Evolutionary conservation across 1,284 basidiomycete species (phyloP), one percentile per base, ranked within the genome.

Genomic region (Pholiota adiposa): DNA sequence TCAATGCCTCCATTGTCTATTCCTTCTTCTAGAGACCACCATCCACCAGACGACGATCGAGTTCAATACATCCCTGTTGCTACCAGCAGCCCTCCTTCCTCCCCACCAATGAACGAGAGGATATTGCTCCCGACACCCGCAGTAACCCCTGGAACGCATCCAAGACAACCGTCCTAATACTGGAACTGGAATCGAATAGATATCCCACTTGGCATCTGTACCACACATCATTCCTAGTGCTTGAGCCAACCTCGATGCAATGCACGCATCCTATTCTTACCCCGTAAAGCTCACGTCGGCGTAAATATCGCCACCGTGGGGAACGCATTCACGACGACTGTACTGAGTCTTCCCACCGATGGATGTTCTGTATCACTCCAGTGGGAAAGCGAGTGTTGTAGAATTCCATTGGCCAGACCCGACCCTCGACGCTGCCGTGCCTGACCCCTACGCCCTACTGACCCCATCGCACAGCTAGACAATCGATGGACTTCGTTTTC

Each of bases 31-130:
- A 33, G 51, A 40, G 34, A 54, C 16, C 23, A 23, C 23, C 34
- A 21, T 21, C 44, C 36, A 11, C 53, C 48, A 29, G 29, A 25
- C 19, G 31, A 53, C n/a, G 21, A 48, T 23, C 57, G 50, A 40
- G 25, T 51, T 31, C 48, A 46, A 6, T 58, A 58, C 21, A 27
- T 38, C 29, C 38, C 56, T 48, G 61, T 67, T 41, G 51, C 56
- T 23, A 65, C 65, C 4, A 31, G 61, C 43, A 67, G 63, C 34
- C 67, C 66, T 29, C 65, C 69, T 34, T 54, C 63, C 19, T 63
- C 66, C 3, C 65, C 65, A 3, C 64, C 67, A 36, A 61, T 62
- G 57, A 57, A 57, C 54, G 54, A 62, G 36, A 59, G 58, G 33
- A 23, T 54, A 38, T 27, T 43, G 9, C 44, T 63, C 34, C 59